Evolutionary conservation across 1,284 basidiomycete species (phyloP).

Genomic region (Ceratobasidium sp.): DNA sequence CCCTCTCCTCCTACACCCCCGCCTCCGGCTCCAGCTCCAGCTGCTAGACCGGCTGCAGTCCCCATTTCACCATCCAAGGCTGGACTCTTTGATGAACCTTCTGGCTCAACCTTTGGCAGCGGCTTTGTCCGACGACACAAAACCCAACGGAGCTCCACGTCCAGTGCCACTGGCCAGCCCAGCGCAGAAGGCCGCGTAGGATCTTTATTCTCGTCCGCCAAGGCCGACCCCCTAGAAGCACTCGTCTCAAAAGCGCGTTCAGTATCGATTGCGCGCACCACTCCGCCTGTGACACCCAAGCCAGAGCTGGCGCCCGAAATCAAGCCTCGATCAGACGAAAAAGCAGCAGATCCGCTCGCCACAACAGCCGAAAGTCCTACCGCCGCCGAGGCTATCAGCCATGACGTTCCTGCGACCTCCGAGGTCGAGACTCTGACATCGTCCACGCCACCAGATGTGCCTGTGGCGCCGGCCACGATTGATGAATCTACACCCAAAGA

Average conservation of each 20-base stretch:
- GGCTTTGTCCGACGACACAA: conserved; percentile 36
- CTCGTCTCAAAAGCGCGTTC: conserved; percentile 43
- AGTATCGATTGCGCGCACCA: conserved; percentile 13
- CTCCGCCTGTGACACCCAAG: conserved; percentile 22
- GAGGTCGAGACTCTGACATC: background rate
- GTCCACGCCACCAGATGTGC: background rate
- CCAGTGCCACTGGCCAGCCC: conserved; percentile 3
- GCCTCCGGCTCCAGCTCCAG: conserved; percentile 50
- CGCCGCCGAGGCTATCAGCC: background rate
- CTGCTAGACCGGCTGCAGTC: background rate
- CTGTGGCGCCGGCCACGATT: background rate
- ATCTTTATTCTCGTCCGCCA: conserved; percentile 31
- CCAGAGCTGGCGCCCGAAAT: conserved; percentile 1
- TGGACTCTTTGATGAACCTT: conserved; percentile 29
- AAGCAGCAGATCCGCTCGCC: conserved; percentile 5
- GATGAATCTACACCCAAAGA: conserved; percentile 40
- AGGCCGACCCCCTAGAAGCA: conserved; percentile 31
- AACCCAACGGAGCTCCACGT: conserved; percentile 18
- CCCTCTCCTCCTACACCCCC: conserved; percentile 45
- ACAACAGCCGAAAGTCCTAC: background rate
- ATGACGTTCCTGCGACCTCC: background rate
- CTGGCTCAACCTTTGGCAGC: conserved; percentile 5
- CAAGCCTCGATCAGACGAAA: conserved; percentile 2
- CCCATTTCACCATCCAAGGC: conserved; percentile 40
- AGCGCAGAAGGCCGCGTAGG: conserved; percentile 4